Evolutionary conservation across 176 grass and related monocot species (phyloP), one percentile per base, ranked within the genome.

Genomic region (Neostapfia colusana): DNA sequence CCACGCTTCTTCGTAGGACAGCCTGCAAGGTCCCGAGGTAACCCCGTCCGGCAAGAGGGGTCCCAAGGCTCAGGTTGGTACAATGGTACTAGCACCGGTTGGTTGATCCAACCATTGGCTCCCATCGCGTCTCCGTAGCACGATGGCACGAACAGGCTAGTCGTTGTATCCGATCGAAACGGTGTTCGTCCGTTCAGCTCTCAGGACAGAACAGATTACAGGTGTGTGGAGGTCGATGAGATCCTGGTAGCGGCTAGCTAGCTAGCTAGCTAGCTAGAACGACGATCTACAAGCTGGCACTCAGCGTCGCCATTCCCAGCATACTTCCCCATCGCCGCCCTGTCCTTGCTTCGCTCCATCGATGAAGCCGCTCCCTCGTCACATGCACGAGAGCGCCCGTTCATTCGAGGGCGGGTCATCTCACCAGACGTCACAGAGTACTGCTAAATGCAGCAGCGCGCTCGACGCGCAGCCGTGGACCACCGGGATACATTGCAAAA

Each of bases 301-400:
- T 10, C 15, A 25, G 51, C 68, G 76, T 75, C 76, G 41, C 78
- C 45, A 70, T 20, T 26, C 70, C 17, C 77, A 28, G 9, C 70
- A 55, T 10, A 10, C 18, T 62, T 21, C 71, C 27, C 61, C 53
- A 67, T 53, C 69, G 69, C 45, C 80, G 35, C 43, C 35, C 80
- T 79, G 80, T 69, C 53, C 41, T 13, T 21, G 44, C 44, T 62
- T 27, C 77, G 85, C 66, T 74, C 75, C 69, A 63, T 88, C 85
- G 75, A 83, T 39, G 75, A 23, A 63, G 51, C 85, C 80, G 69
- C 39, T 18, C 35, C 62, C 3, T 69, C 42, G 10, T 88, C 85
- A 88, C 80, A 74, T 87, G 85, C 14, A 35, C 5, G 10, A 24
- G 8, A 31, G 31, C 31, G 31, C 10, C 10, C 0, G 39, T 58